A percentile compares a stretch with the other conserved stretches of the same genome.
phyloP scores from a whole-genome alignment of 1,139 yeast species.

The Yamadazyma spencermartinsiae region DNA sequence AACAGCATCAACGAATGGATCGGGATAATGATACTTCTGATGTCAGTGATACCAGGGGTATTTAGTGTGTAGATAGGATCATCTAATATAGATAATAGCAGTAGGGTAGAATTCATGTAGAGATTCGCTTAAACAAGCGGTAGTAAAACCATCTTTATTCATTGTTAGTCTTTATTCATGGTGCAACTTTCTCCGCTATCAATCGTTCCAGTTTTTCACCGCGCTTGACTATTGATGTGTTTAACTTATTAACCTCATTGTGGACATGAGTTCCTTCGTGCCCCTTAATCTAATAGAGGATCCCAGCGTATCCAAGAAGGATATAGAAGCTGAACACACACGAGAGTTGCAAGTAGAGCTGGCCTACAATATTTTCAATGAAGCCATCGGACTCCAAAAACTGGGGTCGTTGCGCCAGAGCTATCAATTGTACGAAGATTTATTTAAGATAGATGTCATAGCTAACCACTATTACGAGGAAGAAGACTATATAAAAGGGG shows the following conservation, averaged over 20 bases:
- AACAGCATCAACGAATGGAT: background rate
- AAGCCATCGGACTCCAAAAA: constrained; percentile 65
- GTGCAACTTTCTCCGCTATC: too few relatives aligned
- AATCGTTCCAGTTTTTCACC: too few relatives aligned
- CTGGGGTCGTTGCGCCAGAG: constrained; percentile 50
- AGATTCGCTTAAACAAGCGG: too few relatives aligned
- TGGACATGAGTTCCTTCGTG: constrained; percentile 52
- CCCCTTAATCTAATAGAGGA: constrained; percentile 81
- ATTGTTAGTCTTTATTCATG: too few relatives aligned
- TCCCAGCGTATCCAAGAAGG: constrained; percentile 48
- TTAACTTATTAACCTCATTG: too few relatives aligned
- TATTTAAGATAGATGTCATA: constrained; percentile 70
- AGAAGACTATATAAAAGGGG: constrained; percentile 36
- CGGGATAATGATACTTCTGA: constrained; percentile 1
- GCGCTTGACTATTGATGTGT: too few relatives aligned
- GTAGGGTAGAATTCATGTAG: too few relatives aligned
- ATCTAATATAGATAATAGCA: too few relatives aligned
- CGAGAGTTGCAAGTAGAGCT: constrained; percentile 87
- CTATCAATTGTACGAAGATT: constrained; percentile 52
- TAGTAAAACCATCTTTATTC: too few relatives aligned
- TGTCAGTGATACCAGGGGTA: background rate
- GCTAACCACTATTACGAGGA: constrained; percentile 51
- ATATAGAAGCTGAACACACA: constrained; percentile 82
- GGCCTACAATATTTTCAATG: constrained; percentile 74
- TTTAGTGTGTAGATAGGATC: background rate